These are phyloP conservation scores for Lithocarpus polystachyus DNA, from an alignment of 306 rosid genomes.

Conservation along the genomic window DNA sequence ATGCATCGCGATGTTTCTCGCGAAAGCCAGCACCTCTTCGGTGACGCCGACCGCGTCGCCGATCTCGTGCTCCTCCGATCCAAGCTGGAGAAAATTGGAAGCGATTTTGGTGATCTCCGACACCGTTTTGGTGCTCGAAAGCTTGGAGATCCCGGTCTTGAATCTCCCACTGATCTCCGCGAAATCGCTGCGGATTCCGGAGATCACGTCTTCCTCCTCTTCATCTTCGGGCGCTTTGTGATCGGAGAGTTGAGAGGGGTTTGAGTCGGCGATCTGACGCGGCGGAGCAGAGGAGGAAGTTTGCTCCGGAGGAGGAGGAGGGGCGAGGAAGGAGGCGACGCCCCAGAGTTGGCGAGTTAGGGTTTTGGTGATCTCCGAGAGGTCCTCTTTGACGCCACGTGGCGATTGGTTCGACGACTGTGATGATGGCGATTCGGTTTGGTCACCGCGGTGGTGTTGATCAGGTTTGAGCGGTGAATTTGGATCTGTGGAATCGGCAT, in stretches of 20 bases:
- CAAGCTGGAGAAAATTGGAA: constrained; percentile 75
- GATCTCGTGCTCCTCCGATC: constrained; percentile 61
- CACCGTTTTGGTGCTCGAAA: constrained; percentile 58
- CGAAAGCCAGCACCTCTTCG: constrained; percentile 72
- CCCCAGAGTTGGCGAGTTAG: constrained; percentile 81
- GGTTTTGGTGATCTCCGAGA: constrained; percentile 71
- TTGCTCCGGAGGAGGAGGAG: constrained; percentile 68
- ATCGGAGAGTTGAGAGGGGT: constrained; percentile 12
- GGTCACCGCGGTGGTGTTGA: background rate
- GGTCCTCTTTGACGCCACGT: constrained; percentile 78
- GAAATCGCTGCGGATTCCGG: constrained; percentile 89
- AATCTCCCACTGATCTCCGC: constrained; percentile 82
- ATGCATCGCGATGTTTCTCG: constrained; percentile 64
- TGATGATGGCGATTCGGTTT: constrained; percentile 35
- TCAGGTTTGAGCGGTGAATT: constrained; percentile 28
- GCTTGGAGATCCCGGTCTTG: constrained; percentile 76
- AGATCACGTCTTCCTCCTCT: constrained; percentile 61
- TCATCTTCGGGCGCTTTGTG: constrained; percentile 8
- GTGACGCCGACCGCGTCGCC: constrained; percentile 59
- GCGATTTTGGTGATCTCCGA: constrained; percentile 92
- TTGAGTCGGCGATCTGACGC: constrained; percentile 26
- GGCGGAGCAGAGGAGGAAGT: background rate
- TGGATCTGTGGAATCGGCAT: constrained; percentile 17
- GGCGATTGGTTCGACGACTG: constrained; percentile 31
- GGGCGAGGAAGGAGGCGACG: constrained; percentile 88